Base-by-base conservation (phyloP, 768 basidiomycete species). In the Goffeauzyma gilvescens region DNA sequence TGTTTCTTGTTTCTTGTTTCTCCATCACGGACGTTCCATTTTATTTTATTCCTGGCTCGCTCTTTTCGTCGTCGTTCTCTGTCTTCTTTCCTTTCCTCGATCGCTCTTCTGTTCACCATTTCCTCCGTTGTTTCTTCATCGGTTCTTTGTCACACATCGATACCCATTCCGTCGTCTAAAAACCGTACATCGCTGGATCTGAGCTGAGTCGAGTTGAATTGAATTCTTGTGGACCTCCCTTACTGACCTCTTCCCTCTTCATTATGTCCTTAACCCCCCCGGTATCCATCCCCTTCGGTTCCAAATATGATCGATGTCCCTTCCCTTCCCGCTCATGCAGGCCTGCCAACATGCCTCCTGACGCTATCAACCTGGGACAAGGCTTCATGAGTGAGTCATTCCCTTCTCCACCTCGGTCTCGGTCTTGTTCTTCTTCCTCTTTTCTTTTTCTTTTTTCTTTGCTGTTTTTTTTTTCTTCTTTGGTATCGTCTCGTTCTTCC, bases 341-440 rank as follows among this genome's bases (percentile, higher is more conserved):
- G 59, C 84, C 73, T 32, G 78, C 71, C 31, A 90, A 93, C 56
- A 71, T 96, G 50, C 90, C 90, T 0, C 50, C 74, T 8, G 84
- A 95, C 59, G 85, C 84, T 51, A 81, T 98, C 59, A 98, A 98
- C 65, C 78, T 98, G 32, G 90, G 90, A 4, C 90, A 76, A 51
- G 65, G 58, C 5, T 59, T 61, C 52, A 62, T 61, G 61, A 61
- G 41, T 38, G 26, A 15, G 42, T 37, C 35, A 18, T n/a, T 22
- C 31, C 32, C 24, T 12, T 6, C 31, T 8, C 28, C 9, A 24
- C 27, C 15, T 9, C 27, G 5, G 20, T 22, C 18, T 20, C 10
- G 14, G 6, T 44, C n/a, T 22, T 31, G n/a, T 5, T 22, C 24
- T 31, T 26, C 4, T 2, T 9, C 20, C 14, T 4, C 30, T 31